phyloP scores from a whole-genome alignment of 2,329 filamentous ascomycete genomes.

The Exophiala calicioides region DNA sequence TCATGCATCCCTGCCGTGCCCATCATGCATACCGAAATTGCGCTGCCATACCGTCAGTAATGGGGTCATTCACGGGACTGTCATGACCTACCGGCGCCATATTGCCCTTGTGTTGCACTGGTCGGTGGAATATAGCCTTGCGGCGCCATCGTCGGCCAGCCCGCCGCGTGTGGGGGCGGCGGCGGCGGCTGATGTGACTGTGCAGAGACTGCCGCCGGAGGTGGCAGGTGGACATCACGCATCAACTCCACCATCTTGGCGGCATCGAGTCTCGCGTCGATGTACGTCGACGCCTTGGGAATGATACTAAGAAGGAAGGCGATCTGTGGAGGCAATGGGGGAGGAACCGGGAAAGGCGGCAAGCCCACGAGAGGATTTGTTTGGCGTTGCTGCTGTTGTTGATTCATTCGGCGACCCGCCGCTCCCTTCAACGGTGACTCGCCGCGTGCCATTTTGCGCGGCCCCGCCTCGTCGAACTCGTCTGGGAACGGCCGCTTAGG shows the following conservation, averaged over 20 bases:
- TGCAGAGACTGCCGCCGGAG: conserved; percentile 56
- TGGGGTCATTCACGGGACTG: no score
- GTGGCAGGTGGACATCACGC: conserved; percentile 42
- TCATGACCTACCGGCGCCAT: conserved; percentile 30
- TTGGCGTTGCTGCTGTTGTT: conserved; percentile 49
- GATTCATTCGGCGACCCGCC: conserved; percentile 79
- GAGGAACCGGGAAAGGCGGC: conserved; percentile 58
- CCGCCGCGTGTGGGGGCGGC: conserved; percentile 14
- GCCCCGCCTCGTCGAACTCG: conserved; percentile 72
- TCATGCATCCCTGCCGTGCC: no score
- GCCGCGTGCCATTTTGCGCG: conserved; percentile 84
- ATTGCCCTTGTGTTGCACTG: conserved; percentile 25
- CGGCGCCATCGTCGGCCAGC: conserved; percentile 31
- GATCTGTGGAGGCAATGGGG: conserved; percentile 71
- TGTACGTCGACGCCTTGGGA: conserved; percentile 71
- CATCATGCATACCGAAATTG: no score
- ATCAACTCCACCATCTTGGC: conserved; percentile 73
- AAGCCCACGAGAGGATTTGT: conserved; percentile 35
- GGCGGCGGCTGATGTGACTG: conserved; percentile 19
- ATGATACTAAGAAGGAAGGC: conserved; percentile 69
- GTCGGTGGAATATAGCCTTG: conserved; percentile 25
- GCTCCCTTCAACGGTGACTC: conserved; percentile 91
- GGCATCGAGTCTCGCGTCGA: conserved; percentile 68
- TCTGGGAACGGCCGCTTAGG: conserved; percentile 65
- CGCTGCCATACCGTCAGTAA: conserved; percentile 13